phyloP scores from a whole-genome alignment of 192 early-diverging fungal genomes.

The Mycoemilia scoparia region DNA sequence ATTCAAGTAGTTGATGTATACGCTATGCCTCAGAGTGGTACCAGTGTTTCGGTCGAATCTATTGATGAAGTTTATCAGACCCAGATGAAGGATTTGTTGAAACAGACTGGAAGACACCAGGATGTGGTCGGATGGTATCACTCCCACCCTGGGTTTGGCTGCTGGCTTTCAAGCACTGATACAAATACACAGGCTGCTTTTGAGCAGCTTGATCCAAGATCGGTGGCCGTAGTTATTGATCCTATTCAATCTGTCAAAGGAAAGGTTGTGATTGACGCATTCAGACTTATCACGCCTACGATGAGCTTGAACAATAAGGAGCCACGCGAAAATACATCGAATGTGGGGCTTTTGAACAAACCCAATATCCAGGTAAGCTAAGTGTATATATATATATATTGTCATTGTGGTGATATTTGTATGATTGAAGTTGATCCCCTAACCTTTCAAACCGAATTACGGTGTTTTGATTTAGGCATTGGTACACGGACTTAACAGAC shows the following conservation, averaged over 20 bases:
- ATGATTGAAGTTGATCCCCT: background rate
- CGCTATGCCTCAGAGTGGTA: conserved; percentile 99
- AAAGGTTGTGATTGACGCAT: conserved; percentile 99
- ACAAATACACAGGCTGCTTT: conserved; percentile 98
- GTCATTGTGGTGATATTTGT: background rate
- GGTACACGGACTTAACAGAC: conserved; percentile 93
- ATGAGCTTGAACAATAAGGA: conserved; percentile 71
- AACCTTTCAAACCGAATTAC: no score
- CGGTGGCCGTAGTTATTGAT: conserved; percentile 97
- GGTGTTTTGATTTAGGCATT: no score
- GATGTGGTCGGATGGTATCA: conserved; percentile 99
- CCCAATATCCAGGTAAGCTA: conserved; percentile 93
- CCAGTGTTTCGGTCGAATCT: conserved; percentile 96
- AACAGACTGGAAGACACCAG: conserved; percentile 96
- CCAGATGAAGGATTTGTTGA: conserved; percentile 99
- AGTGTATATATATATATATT: no score
- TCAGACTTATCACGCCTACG: conserved; percentile 88
- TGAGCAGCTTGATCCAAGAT: conserved; percentile 78
- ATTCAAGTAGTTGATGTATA: conserved; percentile 98
- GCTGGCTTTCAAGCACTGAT: conserved; percentile 99
- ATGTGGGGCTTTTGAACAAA: conserved; percentile 96
- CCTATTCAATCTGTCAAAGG: conserved; percentile 99
- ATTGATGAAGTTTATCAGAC: conserved; percentile 99
- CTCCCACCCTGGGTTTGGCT: conserved; percentile 99
- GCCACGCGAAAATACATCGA: conserved; percentile 93